These are phyloP conservation scores for Fragaria ananassa DNA, from an alignment of 306 rosid species.

Conservation along the genomic window DNA sequence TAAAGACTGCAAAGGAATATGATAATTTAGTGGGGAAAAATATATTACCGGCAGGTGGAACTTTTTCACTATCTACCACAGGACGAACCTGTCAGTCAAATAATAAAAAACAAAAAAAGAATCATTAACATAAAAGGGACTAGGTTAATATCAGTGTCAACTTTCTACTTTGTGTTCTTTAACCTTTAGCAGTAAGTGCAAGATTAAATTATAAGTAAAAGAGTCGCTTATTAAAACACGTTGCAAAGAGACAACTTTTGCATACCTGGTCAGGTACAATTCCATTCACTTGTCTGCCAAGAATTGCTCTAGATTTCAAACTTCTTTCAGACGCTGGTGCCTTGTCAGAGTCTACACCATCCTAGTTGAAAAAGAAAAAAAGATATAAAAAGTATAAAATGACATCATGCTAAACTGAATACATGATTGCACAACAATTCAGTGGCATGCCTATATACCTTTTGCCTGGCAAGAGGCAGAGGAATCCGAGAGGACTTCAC, in stretches of 20 bases:
- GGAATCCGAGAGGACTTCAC: conserved; percentile 66
- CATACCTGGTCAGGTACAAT: conserved; percentile 75
- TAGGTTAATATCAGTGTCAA: neutral
- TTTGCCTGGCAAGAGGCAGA: conserved; percentile 56
- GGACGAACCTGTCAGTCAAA: conserved; percentile 61
- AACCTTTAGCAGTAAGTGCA: neutral
- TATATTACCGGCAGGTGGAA: conserved; percentile 57
- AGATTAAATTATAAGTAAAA: conserved; percentile 2
- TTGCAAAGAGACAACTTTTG: conserved; percentile 12
- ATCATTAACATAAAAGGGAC: conserved; percentile 22
- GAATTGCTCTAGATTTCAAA: conserved; percentile 59
- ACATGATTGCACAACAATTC: neutral
- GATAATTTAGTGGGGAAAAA: conserved; percentile 1
- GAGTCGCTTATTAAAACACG: neutral
- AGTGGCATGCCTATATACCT: conserved; percentile 40
- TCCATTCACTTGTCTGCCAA: conserved; percentile 89
- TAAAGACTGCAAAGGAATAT: neutral
- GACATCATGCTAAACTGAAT: neutral
- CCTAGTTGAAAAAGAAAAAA: conserved; percentile 43
- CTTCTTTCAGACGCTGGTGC: conserved; percentile 78
- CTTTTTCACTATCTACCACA: conserved; percentile 63
- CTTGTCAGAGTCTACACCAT: conserved; percentile 73
- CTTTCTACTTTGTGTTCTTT: neutral
- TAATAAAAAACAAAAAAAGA: neutral
- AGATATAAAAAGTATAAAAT: neutral